These are phyloP conservation scores for Colletotrichum incanum DNA, from an alignment of 2,329 filamentous ascomycete species.

Conservation along the genomic window DNA sequence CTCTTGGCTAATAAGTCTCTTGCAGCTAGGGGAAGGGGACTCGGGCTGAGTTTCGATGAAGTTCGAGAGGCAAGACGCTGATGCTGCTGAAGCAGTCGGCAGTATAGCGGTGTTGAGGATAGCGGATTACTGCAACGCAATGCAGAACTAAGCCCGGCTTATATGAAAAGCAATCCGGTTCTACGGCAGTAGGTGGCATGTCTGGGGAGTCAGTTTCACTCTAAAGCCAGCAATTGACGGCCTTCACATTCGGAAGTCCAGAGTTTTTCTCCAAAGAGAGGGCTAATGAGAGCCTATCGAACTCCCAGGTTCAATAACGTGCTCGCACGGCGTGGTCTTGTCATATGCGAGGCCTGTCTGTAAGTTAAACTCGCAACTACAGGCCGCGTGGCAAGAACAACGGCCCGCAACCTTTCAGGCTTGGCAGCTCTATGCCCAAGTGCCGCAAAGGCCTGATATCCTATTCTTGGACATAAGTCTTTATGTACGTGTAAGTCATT, in stretches of 20 bases:
- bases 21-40: background rate
- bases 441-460: background rate
- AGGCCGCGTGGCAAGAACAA: background rate
- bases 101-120: background rate
- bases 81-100: background rate
- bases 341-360: background rate
- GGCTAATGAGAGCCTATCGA: background rate
- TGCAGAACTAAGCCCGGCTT: background rate
- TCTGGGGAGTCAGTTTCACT: background rate
- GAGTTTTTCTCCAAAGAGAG: background rate
- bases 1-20: background rate
- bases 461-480: background rate
- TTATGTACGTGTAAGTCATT: background rate
- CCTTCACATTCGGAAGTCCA: background rate
- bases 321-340: too few relatives aligned
- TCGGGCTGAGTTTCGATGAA: slow-evolving; percentile 6
- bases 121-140: background rate
- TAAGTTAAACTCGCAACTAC: background rate
- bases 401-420: background rate
- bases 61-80: background rate
- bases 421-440: background rate
- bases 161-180: too few relatives aligned
- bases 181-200: background rate
- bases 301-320: background rate
- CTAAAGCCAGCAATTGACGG: background rate